phyloP scores from a whole-genome alignment of 2,329 filamentous ascomycete species.

The Colletotrichum siamense region DNA sequence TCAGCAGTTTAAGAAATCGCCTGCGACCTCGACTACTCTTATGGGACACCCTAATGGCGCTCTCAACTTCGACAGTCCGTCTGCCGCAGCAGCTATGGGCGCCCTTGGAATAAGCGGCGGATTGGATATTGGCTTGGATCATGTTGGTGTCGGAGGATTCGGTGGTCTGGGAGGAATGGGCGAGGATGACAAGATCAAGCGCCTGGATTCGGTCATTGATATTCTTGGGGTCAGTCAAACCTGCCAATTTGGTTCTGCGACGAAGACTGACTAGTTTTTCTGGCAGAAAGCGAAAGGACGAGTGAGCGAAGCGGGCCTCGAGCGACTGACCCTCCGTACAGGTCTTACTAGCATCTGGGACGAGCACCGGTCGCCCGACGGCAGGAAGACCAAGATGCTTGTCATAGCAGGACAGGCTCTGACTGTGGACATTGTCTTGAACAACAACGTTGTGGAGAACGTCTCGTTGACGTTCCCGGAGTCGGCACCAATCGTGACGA shows the following conservation, averaged over 20 bases:
- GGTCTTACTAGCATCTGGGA: slow-evolving; percentile 72
- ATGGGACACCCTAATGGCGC: slow-evolving; percentile 52
- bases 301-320: slow-evolving; percentile 78
- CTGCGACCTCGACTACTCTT: slow-evolving; percentile 56
- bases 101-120: slow-evolving; percentile 54
- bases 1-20: slow-evolving; percentile 69
- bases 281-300: slow-evolving; percentile 53
- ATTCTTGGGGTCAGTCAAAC: slow-evolving; percentile 51
- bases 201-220: slow-evolving; percentile 57
- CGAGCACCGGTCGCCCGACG: slow-evolving; percentile 49
- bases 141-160: slow-evolving; percentile 51
- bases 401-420: slow-evolving; percentile 68
- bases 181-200: slow-evolving; percentile 61
- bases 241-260: slow-evolving; percentile 29
- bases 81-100: slow-evolving; percentile 66
- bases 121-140: slow-evolving; percentile 59
- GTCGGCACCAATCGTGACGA: slow-evolving; percentile 61
- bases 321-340: slow-evolving; percentile 69
- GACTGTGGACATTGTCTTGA: slow-evolving; percentile 65
- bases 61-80: slow-evolving; percentile 69
- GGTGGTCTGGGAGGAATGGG: slow-evolving; percentile 45
- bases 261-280: slow-evolving; percentile 22
- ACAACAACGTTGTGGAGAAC: slow-evolving; percentile 65
- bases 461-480: slow-evolving; percentile 70
- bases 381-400: slow-evolving; percentile 58